phyloP scores from a whole-genome alignment of 768 basidiomycete genomes.

The Porpolomopsis calyptriformis region DNA sequence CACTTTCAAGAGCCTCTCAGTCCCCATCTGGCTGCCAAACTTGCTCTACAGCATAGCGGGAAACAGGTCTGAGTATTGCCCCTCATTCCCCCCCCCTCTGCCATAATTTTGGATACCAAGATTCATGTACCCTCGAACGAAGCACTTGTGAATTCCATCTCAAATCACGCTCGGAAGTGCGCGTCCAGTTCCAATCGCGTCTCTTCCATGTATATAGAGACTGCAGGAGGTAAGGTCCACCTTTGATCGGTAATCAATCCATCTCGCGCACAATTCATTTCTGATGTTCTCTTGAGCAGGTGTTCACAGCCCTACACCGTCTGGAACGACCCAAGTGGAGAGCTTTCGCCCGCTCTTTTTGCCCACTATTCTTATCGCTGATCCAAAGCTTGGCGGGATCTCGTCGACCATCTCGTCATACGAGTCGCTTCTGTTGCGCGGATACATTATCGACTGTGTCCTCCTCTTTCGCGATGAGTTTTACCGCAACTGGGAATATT shows the following conservation, averaged over 20 bases:
- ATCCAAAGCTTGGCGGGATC: slow-evolving; percentile 86
- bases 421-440: slow-evolving; percentile 83
- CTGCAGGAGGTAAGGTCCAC: slow-evolving; percentile 74
- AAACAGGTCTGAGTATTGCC: slow-evolving; percentile 1
- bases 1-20: slow-evolving; percentile 84
- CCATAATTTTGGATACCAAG: not conserved
- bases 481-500: slow-evolving; percentile 81
- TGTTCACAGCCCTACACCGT: slow-evolving; percentile 82
- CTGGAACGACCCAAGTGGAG: slow-evolving; percentile 76
- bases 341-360: slow-evolving; percentile 79
- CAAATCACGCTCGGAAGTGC: slow-evolving; percentile 47
- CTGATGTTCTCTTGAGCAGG: slow-evolving; percentile 35
- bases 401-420: slow-evolving; percentile 85
- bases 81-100: not conserved
- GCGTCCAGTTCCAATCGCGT: slow-evolving; percentile 24
- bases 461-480: slow-evolving; percentile 78
- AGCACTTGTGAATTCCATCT: slow-evolving; percentile 54
- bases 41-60: slow-evolving; percentile 28
- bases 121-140: slow-evolving; percentile 45
- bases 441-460: slow-evolving; percentile 79
- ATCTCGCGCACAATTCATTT: not conserved
- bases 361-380: slow-evolving; percentile 80
- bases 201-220: slow-evolving; percentile 77
- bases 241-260: slow-evolving; percentile 6
- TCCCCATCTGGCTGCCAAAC: slow-evolving; percentile 75